These are phyloP conservation scores for Neurospora sp. DNA, from an alignment of 495 filamentous ascomycete species.

Conservation along the genomic window DNA sequence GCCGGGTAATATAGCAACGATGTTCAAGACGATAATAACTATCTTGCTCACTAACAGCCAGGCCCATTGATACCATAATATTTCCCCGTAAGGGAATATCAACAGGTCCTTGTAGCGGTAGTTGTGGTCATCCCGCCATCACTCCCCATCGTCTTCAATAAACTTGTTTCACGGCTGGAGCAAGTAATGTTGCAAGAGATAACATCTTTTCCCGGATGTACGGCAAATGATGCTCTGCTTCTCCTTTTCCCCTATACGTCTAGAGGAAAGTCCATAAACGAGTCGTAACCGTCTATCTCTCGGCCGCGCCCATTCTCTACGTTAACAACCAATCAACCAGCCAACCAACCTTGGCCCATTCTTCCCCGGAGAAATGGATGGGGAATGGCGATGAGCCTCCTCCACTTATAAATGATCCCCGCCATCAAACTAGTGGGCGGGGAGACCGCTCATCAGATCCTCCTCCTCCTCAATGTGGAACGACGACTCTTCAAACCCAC, in stretches of 20 bases:
- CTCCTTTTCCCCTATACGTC: neutral
- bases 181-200: neutral
- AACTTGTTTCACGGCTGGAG: neutral
- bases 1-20: neutral
- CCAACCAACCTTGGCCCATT: neutral
- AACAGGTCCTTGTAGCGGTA: neutral
- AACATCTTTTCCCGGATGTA: neutral
- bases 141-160: neutral
- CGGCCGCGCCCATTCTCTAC: neutral
- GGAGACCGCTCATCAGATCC: neutral
- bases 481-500: neutral
- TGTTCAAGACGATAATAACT: neutral
- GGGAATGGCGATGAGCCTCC: neutral
- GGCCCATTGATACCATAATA: neutral
- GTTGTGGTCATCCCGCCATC: neutral
- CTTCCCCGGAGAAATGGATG: neutral
- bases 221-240: neutral
- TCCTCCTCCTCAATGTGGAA: neutral
- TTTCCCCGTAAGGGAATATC: neutral
- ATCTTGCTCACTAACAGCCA: neutral
- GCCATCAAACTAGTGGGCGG: neutral
- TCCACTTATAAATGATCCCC: neutral
- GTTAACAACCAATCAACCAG: neutral
- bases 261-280: neutral
- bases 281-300: neutral